These are phyloP conservation scores for Mycena vulgaris DNA, from an alignment of 768 basidiomycete genomes.

Conservation along the genomic window DNA sequence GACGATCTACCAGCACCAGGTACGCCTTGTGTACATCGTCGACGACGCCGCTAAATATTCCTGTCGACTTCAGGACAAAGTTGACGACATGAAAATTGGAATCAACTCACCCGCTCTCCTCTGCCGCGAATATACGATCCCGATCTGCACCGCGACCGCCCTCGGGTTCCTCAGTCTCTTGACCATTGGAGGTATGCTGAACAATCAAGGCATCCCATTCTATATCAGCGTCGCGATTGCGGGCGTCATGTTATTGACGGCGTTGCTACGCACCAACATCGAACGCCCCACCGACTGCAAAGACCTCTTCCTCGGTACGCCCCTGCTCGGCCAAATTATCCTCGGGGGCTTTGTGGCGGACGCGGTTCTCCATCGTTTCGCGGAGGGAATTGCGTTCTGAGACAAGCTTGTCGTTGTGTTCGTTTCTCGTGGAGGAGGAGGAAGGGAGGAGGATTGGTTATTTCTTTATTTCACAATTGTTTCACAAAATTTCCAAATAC, in stretches of 20 bases:
- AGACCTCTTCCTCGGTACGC: conserved; percentile 42
- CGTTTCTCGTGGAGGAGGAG: no score
- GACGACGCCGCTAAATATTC: neutral
- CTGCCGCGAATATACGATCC: conserved; percentile 62
- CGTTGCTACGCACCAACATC: conserved; percentile 39
- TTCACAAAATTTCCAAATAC: no score
- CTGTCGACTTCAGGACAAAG: conserved; percentile 14
- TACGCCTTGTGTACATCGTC: conserved; percentile 2
- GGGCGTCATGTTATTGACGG: conserved; percentile 34
- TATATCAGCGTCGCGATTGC: conserved; percentile 43
- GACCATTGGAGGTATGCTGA: conserved; percentile 59
- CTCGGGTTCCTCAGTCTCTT: conserved; percentile 55
- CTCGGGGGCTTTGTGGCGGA: no score
- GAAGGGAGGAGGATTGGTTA: no score
- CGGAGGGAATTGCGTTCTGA: no score
- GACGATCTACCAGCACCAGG: conserved; percentile 51
- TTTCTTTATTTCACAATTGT: no score
- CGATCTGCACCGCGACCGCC: conserved; percentile 62
- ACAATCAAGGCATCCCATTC: conserved; percentile 58
- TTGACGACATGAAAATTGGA: conserved; percentile 69
- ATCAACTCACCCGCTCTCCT: conserved; percentile 74
- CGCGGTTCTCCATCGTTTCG: no score
- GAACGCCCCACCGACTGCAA: conserved; percentile 44
- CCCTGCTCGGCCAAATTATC: conserved; percentile 45
- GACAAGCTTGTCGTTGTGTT: no score